phyloP scores from a whole-genome alignment of 192 early-diverging fungal species.

The Coemansia guatemalensis region DNA sequence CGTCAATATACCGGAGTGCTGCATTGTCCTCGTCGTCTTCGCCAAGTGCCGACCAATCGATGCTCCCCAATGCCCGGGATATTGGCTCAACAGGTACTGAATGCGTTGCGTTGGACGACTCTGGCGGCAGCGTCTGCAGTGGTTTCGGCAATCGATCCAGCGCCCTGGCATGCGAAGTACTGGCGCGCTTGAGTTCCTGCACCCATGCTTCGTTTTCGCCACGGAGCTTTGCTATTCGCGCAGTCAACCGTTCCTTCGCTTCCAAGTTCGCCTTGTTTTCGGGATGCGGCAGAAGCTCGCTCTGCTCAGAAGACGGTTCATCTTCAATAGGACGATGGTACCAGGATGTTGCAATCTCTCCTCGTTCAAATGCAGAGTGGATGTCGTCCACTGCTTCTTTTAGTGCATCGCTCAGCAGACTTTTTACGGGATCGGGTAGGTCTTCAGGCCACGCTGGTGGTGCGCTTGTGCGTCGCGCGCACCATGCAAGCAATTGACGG shows the following conservation, averaged over 20 bases:
- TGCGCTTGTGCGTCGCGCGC: conserved; percentile 43
- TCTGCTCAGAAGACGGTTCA: background rate
- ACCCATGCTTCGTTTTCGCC: conserved; percentile 41
- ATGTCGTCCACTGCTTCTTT: conserved; percentile 44
- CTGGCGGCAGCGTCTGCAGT: conserved; percentile 18
- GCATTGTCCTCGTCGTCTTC: background rate
- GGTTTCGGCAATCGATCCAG: conserved; percentile 39
- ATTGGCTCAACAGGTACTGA: conserved; percentile 16
- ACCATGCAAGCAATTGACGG: conserved; percentile 70
- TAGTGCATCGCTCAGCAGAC: conserved; percentile 30
- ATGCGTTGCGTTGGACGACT: background rate
- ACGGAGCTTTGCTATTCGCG: conserved; percentile 21
- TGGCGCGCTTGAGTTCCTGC: conserved; percentile 35
- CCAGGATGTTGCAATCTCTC: conserved; percentile 50
- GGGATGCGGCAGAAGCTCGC: conserved; percentile 31
- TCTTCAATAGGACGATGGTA: conserved; percentile 42
- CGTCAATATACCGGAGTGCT: conserved; percentile 3
- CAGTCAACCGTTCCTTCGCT: conserved; percentile 19
- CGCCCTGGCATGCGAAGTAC: conserved; percentile 23
- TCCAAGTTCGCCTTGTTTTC: conserved; percentile 42
- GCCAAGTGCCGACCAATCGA: conserved; percentile 21
- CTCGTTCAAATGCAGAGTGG: conserved; percentile 44
- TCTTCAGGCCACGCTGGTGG: conserved; percentile 18
- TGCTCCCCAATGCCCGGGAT: background rate
- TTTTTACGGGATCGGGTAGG: conserved; percentile 17